A percentile compares a stretch with the other conserved stretches of the same genome.
phyloP scores from a whole-genome alignment of 495 filamentous ascomycete genomes.

The Aspergillus bridgeri region DNA sequence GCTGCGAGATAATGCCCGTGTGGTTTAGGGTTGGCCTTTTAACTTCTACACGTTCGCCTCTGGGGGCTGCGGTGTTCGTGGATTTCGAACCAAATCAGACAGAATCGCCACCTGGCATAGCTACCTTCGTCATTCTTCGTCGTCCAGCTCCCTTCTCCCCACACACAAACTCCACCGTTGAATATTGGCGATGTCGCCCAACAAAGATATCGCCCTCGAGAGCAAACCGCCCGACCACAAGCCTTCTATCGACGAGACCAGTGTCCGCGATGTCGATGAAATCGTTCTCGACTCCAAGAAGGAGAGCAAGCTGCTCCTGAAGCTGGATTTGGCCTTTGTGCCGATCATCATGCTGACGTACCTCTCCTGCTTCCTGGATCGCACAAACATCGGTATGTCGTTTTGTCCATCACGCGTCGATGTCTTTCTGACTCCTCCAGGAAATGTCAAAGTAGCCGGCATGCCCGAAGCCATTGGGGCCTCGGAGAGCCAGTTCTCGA shows the following conservation, averaged over 20 bases:
- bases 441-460: constrained; percentile 45
- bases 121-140: too few species aligned
- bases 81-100: too few species aligned
- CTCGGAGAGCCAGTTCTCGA: constrained; percentile 41
- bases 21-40: not conserved
- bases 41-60: too few species aligned
- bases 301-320: constrained; percentile 37
- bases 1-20: not conserved
- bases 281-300: constrained; percentile 29
- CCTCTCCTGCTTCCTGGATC: constrained; percentile 43
- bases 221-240: not conserved
- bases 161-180: too few species aligned
- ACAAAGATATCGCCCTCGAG: constrained; percentile 1
- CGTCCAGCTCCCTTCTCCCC: too few species aligned
- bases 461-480: constrained; percentile 45
- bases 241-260: not conserved
- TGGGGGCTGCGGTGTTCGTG: too few species aligned
- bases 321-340: constrained; percentile 43
- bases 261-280: constrained; percentile 12
- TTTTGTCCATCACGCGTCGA: not conserved
- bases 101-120: too few species aligned
- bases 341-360: constrained; percentile 49
- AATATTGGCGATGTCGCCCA: not conserved
- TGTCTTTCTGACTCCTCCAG: constrained; percentile 15
- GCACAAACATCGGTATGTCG: constrained; percentile 42